phyloP scores from a whole-genome alignment of 2,329 filamentous ascomycete species.

The Aquanectria penicillioides region DNA sequence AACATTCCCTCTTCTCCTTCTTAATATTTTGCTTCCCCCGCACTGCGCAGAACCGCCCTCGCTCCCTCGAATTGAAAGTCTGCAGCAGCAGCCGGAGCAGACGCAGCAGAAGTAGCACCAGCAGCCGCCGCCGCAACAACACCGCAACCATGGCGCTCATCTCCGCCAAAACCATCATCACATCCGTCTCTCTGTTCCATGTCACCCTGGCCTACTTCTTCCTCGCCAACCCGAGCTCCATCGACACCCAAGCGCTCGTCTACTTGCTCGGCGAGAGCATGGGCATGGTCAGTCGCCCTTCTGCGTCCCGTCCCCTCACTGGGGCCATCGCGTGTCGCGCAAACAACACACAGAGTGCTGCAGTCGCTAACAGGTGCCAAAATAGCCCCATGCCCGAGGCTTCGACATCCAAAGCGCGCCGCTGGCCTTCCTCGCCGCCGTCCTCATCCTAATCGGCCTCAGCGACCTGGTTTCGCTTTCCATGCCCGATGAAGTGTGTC shows the following conservation, averaged over 20 bases:
- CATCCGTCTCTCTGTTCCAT: slow-evolving; percentile 84
- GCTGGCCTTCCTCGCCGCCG: slow-evolving; percentile 76
- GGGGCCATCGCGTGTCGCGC: too few relatives aligned
- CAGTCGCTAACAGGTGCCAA: too few relatives aligned
- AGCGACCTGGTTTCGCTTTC: slow-evolving; percentile 74
- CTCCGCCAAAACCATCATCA: slow-evolving; percentile 82
- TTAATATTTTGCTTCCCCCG: not conserved
- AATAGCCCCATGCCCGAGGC: slow-evolving; percentile 64
- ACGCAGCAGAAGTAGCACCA: too few relatives aligned
- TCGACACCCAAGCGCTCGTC: slow-evolving; percentile 84
- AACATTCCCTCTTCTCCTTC: not conserved
- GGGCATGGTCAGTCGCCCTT: slow-evolving; percentile 71
- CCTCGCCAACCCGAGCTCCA: slow-evolving; percentile 74
- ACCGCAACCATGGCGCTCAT: slow-evolving; percentile 78
- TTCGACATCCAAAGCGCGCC: slow-evolving; percentile 77
- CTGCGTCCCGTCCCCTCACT: not conserved
- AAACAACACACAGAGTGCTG: too few relatives aligned
- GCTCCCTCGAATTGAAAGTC: too few relatives aligned
- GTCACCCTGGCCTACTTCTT: slow-evolving; percentile 86
- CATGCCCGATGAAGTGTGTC: slow-evolving; percentile 72
- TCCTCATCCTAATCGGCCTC: slow-evolving; percentile 70
- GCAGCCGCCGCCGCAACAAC: too few relatives aligned
- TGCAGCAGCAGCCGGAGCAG: too few relatives aligned
- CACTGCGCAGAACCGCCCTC: too few relatives aligned
- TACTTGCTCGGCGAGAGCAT: slow-evolving; percentile 85